Evolutionary conservation across 164 flowering plant genomes (phyloP), one percentile per base, ranked within the genome.

Genomic region (Taxillus chinensis): DNA sequence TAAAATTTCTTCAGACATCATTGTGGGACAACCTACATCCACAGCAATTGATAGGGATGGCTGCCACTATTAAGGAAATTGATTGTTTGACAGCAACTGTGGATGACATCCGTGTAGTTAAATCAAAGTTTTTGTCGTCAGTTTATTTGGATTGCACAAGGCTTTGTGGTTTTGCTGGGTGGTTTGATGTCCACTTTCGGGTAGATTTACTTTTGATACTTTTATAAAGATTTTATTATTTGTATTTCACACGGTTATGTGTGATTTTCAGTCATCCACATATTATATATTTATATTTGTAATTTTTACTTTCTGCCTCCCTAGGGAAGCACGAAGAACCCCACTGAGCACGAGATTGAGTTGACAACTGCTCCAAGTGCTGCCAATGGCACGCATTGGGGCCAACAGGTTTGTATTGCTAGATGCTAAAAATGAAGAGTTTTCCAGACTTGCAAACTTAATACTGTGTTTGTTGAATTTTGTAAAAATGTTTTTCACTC

Each of bases 181-280:
- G 99, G 99, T 93, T 93, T 78, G 99, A 93, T 78, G 99, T 93
- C 62, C 97, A 89, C 71, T 93, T 93, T 68, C 84, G 89, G 63
- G 99, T 93, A 74, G 68, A 87, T 72, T 14, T 39, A 43, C 56
- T 27, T 59, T 37, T 15, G 17, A 7, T 45, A 17, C 7, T 8
- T 56, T 11, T 16, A 10, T 45, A 17, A 8, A 3, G 7, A 17
- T 27, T 27, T 17, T 54, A 0, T 54, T 8, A 4, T 5, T 54
- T 5, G 0, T 54, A 14, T 17, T 54, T 17, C 16, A 27, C 3
- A 39, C 51, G 7, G n/a, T n/a, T 27, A 0, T 27, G 27, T 27
- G 27, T 43, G 46, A 6, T 43, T 43, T 43, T 5, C 7, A 43
- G 7, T 9, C 46, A 2, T 43, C 45, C 11, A n/a, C n/a, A n/a